A percentile compares a stretch with the other conserved stretches of the same genome.
phyloP scores from a whole-genome alignment of 257 asterid genomes.

The Lycium ferocissimum region DNA sequence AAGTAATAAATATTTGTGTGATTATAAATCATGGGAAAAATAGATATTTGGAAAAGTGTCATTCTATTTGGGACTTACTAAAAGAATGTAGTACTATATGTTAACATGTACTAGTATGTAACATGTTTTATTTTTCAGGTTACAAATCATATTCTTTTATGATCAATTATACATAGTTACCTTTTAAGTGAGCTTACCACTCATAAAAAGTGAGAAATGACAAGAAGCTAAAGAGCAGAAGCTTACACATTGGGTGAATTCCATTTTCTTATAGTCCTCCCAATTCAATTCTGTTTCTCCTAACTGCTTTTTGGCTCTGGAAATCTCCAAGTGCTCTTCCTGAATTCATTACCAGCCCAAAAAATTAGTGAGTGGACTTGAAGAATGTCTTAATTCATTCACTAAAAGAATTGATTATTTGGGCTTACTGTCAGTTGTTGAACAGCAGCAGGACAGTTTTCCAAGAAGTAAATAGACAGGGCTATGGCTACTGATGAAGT shows the following conservation, averaged over 20 bases:
- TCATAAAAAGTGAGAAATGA: too few species aligned
- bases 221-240: neutral
- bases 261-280: constrained; percentile 96
- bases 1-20: too few species aligned
- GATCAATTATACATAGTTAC: neutral
- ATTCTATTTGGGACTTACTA: too few species aligned
- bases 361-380: neutral
- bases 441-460: constrained; percentile 70
- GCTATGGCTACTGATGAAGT: constrained; percentile 89
- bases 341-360: constrained; percentile 29
- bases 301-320: constrained; percentile 47
- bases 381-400: neutral
- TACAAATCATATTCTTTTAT: neutral
- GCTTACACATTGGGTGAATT: constrained; percentile 91
- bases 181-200: neutral
- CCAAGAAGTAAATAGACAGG: constrained; percentile 79
- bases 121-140: neutral
- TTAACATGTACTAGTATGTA: too few species aligned
- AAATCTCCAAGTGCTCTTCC: constrained; percentile 74
- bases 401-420: neutral
- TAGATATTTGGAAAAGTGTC: too few species aligned
- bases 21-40: too few species aligned
- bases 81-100: too few species aligned
- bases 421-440: constrained; percentile 55
- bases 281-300: constrained; percentile 64